A percentile compares a stretch with the other conserved stretches of the same genome.
These are phyloP conservation scores for Trichoderma harzianum DNA, from an alignment of 2,329 filamentous ascomycete species.

Conservation along the genomic window DNA sequence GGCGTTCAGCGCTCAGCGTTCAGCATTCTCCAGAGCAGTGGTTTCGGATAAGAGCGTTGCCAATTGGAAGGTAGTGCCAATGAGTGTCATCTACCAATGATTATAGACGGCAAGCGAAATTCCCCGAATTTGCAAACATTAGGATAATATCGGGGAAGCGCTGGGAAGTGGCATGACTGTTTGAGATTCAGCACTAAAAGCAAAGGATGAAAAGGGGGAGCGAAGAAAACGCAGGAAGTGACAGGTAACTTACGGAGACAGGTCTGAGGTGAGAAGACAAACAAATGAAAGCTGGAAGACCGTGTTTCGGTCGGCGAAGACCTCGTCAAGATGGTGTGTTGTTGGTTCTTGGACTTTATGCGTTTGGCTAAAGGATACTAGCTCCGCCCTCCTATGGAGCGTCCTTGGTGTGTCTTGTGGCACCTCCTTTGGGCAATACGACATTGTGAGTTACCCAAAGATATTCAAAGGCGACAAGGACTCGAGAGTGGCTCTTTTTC, in stretches of 20 bases:
- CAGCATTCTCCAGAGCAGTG: not conserved
- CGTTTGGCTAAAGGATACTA: conserved; percentile 6
- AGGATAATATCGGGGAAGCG: not conserved
- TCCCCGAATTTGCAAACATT: not conserved
- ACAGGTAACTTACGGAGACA: not conserved
- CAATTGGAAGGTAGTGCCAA: not conserved
- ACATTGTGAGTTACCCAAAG: conserved; percentile 3
- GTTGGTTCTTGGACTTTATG: conserved; percentile 15
- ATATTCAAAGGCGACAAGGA: not conserved
- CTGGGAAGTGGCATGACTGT: not conserved
- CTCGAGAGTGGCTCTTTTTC: not conserved
- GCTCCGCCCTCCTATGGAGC: conserved; percentile 1
- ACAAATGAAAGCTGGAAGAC: not conserved
- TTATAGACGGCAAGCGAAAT: not conserved
- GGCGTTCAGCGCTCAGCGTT: not conserved
- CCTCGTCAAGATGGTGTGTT: conserved; percentile 15
- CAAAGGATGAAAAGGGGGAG: not conserved
- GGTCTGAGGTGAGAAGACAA: not conserved
- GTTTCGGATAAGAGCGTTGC: not conserved
- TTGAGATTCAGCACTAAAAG: not conserved
- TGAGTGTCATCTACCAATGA: not conserved
- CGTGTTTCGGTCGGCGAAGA: not conserved
- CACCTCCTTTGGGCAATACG: not conserved
- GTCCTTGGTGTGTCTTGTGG: not conserved
- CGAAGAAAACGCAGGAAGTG: not conserved